Evolutionary conservation across 805 yeast genomes (phyloP), one percentile per base, ranked within the genome.

Genomic region (Suhomyces xylopsoci): DNA sequence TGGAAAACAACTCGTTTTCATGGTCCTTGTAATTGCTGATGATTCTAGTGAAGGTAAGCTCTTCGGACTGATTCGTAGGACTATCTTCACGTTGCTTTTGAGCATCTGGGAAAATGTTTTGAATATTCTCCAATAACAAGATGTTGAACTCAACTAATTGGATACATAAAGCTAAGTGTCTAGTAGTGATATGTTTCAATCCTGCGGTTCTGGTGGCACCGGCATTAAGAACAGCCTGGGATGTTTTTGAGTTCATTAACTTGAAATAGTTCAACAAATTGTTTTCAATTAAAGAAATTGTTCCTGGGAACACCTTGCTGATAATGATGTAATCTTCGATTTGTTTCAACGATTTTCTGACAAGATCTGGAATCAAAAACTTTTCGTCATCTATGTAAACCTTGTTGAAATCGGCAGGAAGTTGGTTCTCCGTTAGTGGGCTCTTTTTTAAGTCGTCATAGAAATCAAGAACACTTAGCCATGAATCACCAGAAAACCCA

Each of bases 181-280:
- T 84, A 1, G 90, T 85, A 3, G 89, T 84, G 48, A 88, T 87
- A 61, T 87, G 91, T 56, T 80, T 83, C 48, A 87, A 71, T 0
- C 89, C 90, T 0, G 93, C 88, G 0, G 91, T 81, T 56, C 82
- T 69, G 2, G 88, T 85, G 1, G 93, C 93, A 42, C 88, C 89
- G 1, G 92, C 90, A 44, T 85, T 87, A 36, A 88, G 69, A 40
- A 88, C 84, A 4, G 88, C 80, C 55, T 81, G 81, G 3, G 81
- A 78, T 5, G 81, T 70, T 54, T 83, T 80, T 15, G 81, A 65
- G 58, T 87, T 85, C 60, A 81, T 69, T 9, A 78, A 63, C 49
- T 73, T 74, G 56, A 73, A 68, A 54, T 62, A 67, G 42, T 77
- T 76, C 44, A 85, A 57, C n/a, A 82, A 58, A 53, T 77, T 71